phyloP scores from a whole-genome alignment of 2,329 filamentous ascomycete genomes.

The Diplodia seriata region DNA sequence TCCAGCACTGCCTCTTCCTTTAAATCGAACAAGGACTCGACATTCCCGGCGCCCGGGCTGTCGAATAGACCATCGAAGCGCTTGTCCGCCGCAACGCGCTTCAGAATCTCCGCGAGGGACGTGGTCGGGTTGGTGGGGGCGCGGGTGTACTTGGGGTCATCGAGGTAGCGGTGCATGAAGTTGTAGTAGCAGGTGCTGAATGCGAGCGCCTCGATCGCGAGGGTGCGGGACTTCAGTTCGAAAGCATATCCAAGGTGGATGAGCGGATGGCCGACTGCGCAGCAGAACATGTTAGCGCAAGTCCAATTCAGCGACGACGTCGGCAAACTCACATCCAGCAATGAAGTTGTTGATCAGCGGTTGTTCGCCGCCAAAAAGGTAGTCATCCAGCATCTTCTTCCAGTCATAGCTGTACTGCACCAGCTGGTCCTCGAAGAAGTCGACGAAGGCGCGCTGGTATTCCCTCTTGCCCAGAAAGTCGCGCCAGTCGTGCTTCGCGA shows the following conservation, averaged over 20 bases:
- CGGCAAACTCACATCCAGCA: slow-evolving; percentile 69
- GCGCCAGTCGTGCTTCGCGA: slow-evolving; percentile 83
- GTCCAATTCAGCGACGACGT: background rate
- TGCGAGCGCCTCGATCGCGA: slow-evolving; percentile 87
- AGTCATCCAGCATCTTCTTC: slow-evolving; percentile 77
- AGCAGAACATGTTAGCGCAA: background rate
- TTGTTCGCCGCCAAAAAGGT: slow-evolving; percentile 74
- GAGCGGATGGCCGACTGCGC: slow-evolving; percentile 82
- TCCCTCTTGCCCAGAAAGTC: slow-evolving; percentile 78
- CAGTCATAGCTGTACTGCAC: slow-evolving; percentile 82
- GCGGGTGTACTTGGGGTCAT: slow-evolving; percentile 73
- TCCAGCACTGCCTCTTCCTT: slow-evolving; percentile 76
- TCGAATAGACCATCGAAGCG: slow-evolving; percentile 72
- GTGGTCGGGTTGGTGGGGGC: slow-evolving; percentile 65
- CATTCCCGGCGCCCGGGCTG: slow-evolving; percentile 65
- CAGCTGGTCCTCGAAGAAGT: slow-evolving; percentile 94
- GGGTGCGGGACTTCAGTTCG: slow-evolving; percentile 82
- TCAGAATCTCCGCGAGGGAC: slow-evolving; percentile 73
- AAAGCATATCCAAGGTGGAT: slow-evolving; percentile 95
- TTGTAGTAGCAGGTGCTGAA: slow-evolving; percentile 68
- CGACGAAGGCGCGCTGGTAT: slow-evolving; percentile 90
- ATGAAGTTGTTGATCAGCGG: slow-evolving; percentile 84
- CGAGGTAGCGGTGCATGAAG: slow-evolving; percentile 67
- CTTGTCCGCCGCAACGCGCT: slow-evolving; percentile 71
- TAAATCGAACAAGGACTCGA: slow-evolving; percentile 71